phyloP scores from a whole-genome alignment of 2,329 filamentous ascomycete species.

The Ophiostoma sp. region DNA sequence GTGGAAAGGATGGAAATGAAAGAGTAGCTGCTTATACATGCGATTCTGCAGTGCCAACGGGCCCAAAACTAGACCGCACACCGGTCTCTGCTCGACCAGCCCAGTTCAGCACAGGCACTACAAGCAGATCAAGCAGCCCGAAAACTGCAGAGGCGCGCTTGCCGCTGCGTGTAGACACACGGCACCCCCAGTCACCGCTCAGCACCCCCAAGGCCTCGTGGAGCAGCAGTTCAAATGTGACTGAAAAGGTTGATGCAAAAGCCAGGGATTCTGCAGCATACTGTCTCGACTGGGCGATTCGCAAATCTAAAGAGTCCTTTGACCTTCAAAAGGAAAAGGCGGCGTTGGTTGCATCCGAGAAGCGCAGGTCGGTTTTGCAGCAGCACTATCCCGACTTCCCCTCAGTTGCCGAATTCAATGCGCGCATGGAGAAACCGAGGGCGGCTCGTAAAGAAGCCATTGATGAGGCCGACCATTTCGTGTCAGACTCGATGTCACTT shows the following conservation, averaged over 20 bases:
- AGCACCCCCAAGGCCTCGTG: neutral
- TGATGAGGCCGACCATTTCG: neutral
- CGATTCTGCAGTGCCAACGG: neutral
- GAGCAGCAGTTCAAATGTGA: neutral
- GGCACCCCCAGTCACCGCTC: neutral
- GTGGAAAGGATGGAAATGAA: no score
- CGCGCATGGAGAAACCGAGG: neutral
- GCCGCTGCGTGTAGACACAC: neutral
- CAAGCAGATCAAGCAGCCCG: neutral
- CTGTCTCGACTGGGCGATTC: neutral
- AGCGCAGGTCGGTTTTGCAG: constrained; percentile 19
- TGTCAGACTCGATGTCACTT: neutral
- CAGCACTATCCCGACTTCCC: constrained; percentile 23
- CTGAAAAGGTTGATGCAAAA: constrained; percentile 7
- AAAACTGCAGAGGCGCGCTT: neutral
- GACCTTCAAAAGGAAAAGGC: neutral
- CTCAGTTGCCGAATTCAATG: constrained; percentile 16
- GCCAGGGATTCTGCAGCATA: neutral
- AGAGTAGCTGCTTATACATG: neutral
- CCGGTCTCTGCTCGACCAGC: neutral
- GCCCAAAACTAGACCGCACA: neutral
- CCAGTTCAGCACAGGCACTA: neutral
- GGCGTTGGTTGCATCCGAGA: neutral
- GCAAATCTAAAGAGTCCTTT: neutral
- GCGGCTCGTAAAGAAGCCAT: neutral